Conservation (phyloP, 1,284 basidiomycete species). For the Cutaneotrichosporon dermatis region DNA sequence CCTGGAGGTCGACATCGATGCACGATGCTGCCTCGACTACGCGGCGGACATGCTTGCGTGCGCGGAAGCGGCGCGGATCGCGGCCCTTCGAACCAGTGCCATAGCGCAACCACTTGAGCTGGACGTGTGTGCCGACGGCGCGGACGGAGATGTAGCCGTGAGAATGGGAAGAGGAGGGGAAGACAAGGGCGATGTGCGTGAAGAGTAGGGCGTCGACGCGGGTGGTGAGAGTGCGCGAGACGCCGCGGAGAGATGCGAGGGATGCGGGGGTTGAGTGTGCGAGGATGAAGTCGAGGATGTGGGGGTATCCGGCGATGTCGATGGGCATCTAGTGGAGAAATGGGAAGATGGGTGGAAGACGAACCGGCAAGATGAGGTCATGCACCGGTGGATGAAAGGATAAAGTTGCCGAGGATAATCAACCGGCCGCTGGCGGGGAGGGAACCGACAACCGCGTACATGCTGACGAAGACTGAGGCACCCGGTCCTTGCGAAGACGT, state of each 20-base stretch:
- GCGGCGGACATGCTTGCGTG: neutral
- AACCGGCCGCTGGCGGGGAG: no score
- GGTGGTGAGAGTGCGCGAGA: neutral
- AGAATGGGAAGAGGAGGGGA: neutral
- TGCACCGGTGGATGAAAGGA: no score
- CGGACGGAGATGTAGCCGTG: neutral
- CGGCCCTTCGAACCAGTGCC: neutral
- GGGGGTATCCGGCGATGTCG: neutral
- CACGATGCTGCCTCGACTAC: neutral
- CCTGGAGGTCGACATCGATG: neutral
- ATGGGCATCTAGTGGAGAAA: neutral
- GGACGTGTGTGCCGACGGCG: neutral
- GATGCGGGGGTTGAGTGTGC: neutral
- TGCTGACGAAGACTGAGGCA: no score
- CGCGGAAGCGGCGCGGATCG: neutral
- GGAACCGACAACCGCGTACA: no score
- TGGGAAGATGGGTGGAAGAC: no score
- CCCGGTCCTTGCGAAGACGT: no score
- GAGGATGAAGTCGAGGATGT: neutral
- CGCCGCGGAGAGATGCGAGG: neutral
- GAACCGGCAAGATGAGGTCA: no score
- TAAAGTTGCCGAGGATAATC: no score
- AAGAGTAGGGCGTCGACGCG: conserved; percentile 1
- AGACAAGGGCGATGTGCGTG: neutral
- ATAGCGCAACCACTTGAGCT: neutral